Evolutionary conservation across 1,284 basidiomycete species (phyloP).

Genomic region (Trametes versicolor): DNA sequence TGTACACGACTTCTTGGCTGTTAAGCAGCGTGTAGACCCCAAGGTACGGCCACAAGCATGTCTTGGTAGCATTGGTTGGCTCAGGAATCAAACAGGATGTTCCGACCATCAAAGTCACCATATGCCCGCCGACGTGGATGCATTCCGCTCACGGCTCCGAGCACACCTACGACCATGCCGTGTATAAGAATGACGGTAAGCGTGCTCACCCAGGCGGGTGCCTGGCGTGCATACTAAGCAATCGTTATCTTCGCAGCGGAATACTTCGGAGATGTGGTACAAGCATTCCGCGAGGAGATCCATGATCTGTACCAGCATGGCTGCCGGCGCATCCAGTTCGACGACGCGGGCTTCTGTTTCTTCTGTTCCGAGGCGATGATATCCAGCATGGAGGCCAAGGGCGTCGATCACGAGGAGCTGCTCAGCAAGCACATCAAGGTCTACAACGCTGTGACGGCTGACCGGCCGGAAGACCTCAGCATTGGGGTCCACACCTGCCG

Average conservation of each 20-base stretch:
- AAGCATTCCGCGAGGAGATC: slow-evolving; percentile 78
- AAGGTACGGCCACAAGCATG: slow-evolving; percentile 49
- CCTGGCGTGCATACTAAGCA: neutral
- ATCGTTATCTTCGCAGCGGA: slow-evolving; percentile 51
- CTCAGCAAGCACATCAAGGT: slow-evolving; percentile 74
- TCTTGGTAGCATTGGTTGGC: too few species aligned
- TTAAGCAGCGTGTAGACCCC: slow-evolving; percentile 62
- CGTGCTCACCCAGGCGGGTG: neutral
- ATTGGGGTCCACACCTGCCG: slow-evolving; percentile 81
- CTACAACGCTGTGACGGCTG: slow-evolving; percentile 72
- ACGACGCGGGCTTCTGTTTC: slow-evolving; percentile 75
- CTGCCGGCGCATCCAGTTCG: slow-evolving; percentile 79
- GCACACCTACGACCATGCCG: slow-evolving; percentile 64
- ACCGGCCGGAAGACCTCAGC: slow-evolving; percentile 69
- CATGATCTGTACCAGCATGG: slow-evolving; percentile 76
- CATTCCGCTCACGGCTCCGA: slow-evolving; percentile 72
- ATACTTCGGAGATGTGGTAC: slow-evolving; percentile 77
- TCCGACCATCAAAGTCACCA: slow-evolving; percentile 74
- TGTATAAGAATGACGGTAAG: slow-evolving; percentile 69
- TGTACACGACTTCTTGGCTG: slow-evolving; percentile 64
- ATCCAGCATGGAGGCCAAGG: slow-evolving; percentile 64
- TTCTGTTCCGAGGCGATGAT: slow-evolving; percentile 71
- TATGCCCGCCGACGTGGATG: slow-evolving; percentile 80
- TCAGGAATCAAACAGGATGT: slow-evolving; percentile 54
- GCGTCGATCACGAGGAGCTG: slow-evolving; percentile 67